Evolutionary conservation across 2,329 filamentous ascomycete species (phyloP).

Genomic region (Penicillium paneum): DNA sequence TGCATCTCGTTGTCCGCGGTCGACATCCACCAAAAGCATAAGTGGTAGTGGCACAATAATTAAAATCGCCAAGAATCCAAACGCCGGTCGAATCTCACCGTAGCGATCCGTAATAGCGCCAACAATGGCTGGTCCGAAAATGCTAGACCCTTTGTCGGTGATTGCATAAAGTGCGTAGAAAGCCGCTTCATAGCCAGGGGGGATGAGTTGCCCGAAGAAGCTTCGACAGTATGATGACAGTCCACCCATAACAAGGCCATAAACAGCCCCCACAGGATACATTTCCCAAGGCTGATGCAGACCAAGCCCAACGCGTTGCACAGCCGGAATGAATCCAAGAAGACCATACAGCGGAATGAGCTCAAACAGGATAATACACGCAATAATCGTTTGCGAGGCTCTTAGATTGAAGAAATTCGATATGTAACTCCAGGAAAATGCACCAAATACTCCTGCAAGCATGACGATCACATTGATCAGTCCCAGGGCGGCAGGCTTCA

Average conservation of each 20-base stretch:
- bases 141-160: conserved; percentile 90
- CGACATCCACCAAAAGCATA: conserved; percentile 80
- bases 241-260: conserved; percentile 91
- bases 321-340: conserved; percentile 77
- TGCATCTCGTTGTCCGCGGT: conserved; percentile 69
- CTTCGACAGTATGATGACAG: conserved; percentile 88
- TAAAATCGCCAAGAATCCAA: conserved; percentile 85
- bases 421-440: conserved; percentile 82
- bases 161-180: conserved; percentile 98
- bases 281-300: conserved; percentile 97
- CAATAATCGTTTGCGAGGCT: conserved; percentile 83
- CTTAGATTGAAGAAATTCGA: conserved; percentile 66
- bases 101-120: conserved; percentile 84
- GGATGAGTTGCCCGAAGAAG: conserved; percentile 89
- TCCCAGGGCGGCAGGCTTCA: conserved; percentile 82
- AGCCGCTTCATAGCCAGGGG: conserved; percentile 87
- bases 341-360: conserved; percentile 90
- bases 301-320: conserved; percentile 72
- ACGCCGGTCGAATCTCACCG: conserved; percentile 78
- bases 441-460: conserved; percentile 75
- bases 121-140: conserved; percentile 93
- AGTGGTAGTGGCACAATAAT: conserved; percentile 80
- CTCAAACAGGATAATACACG: conserved; percentile 88
- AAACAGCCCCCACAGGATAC: conserved; percentile 86
- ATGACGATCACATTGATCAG: conserved; percentile 94